phyloP scores from a whole-genome alignment of 257 asterid genomes.

The Eucommia ulmoides region DNA sequence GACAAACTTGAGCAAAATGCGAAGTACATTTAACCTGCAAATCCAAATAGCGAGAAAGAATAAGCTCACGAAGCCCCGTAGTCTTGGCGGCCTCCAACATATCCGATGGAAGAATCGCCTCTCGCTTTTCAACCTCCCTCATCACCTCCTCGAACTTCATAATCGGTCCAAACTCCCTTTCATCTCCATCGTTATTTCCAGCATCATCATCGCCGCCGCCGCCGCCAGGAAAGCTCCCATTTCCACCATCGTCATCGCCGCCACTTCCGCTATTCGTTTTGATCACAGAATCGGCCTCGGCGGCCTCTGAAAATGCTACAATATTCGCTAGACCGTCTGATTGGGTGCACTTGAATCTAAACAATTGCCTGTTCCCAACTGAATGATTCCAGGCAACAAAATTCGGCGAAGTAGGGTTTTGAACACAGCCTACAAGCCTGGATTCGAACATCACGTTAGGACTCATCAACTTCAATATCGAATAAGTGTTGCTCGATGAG shows the following conservation, averaged over 20 bases:
- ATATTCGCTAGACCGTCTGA: conserved; percentile 16
- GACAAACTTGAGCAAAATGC: not conserved
- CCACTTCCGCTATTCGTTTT: conserved; percentile 31
- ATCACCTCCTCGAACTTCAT: conserved; percentile 58
- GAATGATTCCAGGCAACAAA: conserved; percentile 3
- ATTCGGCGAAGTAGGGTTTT: not conserved
- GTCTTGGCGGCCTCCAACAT: conserved; percentile 80
- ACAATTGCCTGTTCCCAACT: not conserved
- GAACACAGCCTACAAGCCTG: conserved; percentile 5
- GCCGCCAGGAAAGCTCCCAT: conserved; percentile 31
- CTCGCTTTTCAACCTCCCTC: conserved; percentile 50
- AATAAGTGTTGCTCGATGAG: not conserved
- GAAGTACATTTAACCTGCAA: conserved; percentile 41
- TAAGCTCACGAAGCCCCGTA: conserved; percentile 47
- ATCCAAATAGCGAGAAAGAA: conserved; percentile 73
- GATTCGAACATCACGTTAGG: not conserved
- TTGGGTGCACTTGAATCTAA: conserved; percentile 27
- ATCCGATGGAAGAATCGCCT: conserved; percentile 61
- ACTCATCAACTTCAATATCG: not conserved
- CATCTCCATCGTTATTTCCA: conserved; percentile 5
- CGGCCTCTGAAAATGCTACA: conserved; percentile 6
- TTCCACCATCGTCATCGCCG: conserved; percentile 40
- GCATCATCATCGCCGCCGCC: conserved; percentile 26
- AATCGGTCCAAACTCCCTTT: conserved; percentile 59
- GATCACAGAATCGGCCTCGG: conserved; percentile 19